Percentiles rank a stretch among this genome's conserved stretches.
phyloP scores from a whole-genome alignment of 352 stramenopile species.

The Phytopythium boreale region DNA sequence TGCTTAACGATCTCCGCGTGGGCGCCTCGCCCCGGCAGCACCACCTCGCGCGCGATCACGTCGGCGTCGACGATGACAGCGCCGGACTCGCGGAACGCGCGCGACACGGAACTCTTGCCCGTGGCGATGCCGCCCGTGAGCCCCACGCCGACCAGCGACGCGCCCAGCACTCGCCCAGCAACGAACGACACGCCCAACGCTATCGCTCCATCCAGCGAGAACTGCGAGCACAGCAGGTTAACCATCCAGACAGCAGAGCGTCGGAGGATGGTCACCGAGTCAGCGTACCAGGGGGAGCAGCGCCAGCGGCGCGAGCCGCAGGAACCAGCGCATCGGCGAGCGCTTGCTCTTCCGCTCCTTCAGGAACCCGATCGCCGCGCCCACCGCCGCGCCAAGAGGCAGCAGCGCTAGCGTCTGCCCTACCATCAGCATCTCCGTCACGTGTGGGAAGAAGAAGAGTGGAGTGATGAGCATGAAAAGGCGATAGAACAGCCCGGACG shows the following conservation, averaged over 20 bases:
- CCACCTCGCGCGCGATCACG: constrained; percentile 71
- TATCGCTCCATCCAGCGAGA: constrained; percentile 29
- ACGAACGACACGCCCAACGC: constrained; percentile 27
- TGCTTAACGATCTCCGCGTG: constrained; percentile 74
- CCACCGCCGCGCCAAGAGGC: constrained; percentile 37
- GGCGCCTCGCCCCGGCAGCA: constrained; percentile 65
- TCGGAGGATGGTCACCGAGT: background rate
- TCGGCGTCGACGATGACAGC: constrained; percentile 83
- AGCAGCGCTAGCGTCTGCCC: constrained; percentile 29
- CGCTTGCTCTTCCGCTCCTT: constrained; percentile 47
- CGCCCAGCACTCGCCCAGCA: constrained; percentile 39
- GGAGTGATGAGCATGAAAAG: background rate
- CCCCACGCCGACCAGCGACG: constrained; percentile 66
- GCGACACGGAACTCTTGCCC: constrained; percentile 83
- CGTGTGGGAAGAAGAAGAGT: background rate
- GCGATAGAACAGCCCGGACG: background rate
- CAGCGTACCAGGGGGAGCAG: constrained; percentile 37
- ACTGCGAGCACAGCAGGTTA: constrained; percentile 21
- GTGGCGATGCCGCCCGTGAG: constrained; percentile 84
- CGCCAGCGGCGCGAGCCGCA: constrained; percentile 35
- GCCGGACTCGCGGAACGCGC: constrained; percentile 45
- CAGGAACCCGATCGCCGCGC: constrained; percentile 40
- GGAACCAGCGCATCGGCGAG: constrained; percentile 39
- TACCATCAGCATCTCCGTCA: constrained; percentile 12
- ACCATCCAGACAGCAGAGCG: background rate